Base-by-base conservation (phyloP, 2,329 filamentous ascomycete genomes). In the Scedosporium aurantiacum region DNA sequence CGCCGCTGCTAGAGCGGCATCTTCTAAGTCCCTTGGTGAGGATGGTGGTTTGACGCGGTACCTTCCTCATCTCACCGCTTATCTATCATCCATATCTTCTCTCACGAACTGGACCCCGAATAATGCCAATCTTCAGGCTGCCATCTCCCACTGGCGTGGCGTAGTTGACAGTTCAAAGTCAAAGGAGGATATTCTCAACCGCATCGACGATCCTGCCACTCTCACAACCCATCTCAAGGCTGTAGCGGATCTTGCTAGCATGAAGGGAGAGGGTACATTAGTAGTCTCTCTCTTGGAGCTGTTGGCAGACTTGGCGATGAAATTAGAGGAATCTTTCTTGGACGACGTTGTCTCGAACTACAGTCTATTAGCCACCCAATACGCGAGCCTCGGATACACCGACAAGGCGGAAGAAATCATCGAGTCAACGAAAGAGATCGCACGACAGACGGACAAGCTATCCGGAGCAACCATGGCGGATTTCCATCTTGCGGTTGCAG, bases 401-500 rank as follows among this genome's bases (percentile, higher is more conserved):
- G 65, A 71, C 0, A 79, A 79, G 65, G 82, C 82, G 0, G 77
- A 78, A 45, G 71, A 75, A 63, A 69, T 76, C 0, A 78, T 97
- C 16, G 77, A 80, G 1, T 79, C 81, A 61, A 84, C 85, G 2
- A 80, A 85, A 64, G 72, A 75, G 21, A 78, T 79, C 18, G 65
- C 76, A 7, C 67, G 71, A 50, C 69, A 74, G 59, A 69, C 74
- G n/a, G 69, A 74, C n/a, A 68, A 68, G 0, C 63, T 70, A 2
- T 73, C 76, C 2, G 70, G 70, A 12, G 75, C 79, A 18, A 71
- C 76, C 5, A 65, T 78, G 21, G 78, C 77, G 8, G 72, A 73
- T 16, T 88, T 88, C 56, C 56, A 91, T 65, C 74, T 96, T 5
- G 83, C 85, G 0, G 85, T 86, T 63, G 86, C 89, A 0, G 90